These are phyloP conservation scores for Kazachstania sp. DNA, from an alignment of 1,139 yeast species.

Conservation along the genomic window DNA sequence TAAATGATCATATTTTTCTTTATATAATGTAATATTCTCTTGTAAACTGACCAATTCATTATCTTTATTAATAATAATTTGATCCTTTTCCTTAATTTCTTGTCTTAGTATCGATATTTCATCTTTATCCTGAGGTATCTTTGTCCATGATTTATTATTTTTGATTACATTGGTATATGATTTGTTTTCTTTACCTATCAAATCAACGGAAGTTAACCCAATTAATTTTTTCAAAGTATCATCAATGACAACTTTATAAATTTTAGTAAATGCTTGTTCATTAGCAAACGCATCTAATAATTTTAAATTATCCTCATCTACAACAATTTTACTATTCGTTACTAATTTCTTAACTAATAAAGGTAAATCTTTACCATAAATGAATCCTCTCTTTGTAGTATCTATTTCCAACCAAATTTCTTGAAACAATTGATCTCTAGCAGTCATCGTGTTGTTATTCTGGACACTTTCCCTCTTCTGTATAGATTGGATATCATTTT, in stretches of 20 bases:
- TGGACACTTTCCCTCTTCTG: no score
- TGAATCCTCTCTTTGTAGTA: slow-evolving; percentile 24
- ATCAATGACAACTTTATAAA: slow-evolving; percentile 28
- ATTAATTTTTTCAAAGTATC: slow-evolving; percentile 24
- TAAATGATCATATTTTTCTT: slow-evolving; percentile 22
- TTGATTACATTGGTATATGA: background rate
- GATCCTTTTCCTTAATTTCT: slow-evolving; percentile 17
- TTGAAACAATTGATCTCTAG: slow-evolving; percentile 12
- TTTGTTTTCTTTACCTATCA: background rate
- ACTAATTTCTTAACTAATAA: background rate
- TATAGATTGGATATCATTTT: no score
- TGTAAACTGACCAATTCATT: slow-evolving; percentile 10
- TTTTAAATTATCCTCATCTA: slow-evolving; percentile 19
- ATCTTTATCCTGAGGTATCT: background rate
- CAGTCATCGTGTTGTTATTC: no score
- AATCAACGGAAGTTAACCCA: slow-evolving; percentile 20
- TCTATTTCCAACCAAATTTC: slow-evolving; percentile 31
- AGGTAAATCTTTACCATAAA: slow-evolving; percentile 28
- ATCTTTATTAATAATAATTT: slow-evolving; percentile 24
- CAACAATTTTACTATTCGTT: background rate
- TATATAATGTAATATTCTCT: slow-evolving; percentile 12
- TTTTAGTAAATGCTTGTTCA: slow-evolving; percentile 24
- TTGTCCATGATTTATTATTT: background rate
- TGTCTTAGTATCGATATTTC: background rate
- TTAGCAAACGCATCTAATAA: slow-evolving; percentile 25